These are phyloP conservation scores for Gigaspora rosea DNA, from an alignment of 192 early-diverging fungal species.

Conservation along the genomic window DNA sequence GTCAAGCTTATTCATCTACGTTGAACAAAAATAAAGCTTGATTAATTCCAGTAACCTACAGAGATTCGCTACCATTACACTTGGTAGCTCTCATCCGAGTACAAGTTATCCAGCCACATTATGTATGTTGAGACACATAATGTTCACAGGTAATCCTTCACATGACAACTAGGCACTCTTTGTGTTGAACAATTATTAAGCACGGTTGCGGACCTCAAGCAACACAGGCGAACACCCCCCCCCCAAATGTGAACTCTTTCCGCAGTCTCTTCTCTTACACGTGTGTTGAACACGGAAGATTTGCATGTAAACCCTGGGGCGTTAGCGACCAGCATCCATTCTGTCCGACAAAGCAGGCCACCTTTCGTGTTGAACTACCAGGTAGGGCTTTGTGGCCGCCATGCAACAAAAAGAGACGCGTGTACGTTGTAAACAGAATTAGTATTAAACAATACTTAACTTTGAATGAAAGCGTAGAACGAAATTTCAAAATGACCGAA, in stretches of 20 bases:
- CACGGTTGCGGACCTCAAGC: background rate
- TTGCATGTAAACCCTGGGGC: background rate
- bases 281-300: conserved; percentile 5
- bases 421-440: background rate
- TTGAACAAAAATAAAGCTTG: background rate
- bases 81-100: background rate
- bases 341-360: no score
- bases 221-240: background rate
- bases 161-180: background rate
- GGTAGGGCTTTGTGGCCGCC: background rate
- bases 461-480: no score
- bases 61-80: background rate
- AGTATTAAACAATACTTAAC: background rate
- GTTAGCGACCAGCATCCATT: no score
- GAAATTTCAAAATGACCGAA: no score
- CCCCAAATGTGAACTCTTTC: background rate
- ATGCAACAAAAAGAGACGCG: conserved; percentile 10
- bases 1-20: background rate
- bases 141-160: conserved; percentile 14
- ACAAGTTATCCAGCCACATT: background rate
- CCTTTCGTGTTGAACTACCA: background rate
- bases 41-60: background rate
- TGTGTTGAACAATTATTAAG: conserved; percentile 1
- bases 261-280: conserved; percentile 19
- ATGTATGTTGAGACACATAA: conserved; percentile 5